Evolutionary conservation across 2,329 filamentous ascomycete genomes (phyloP).

Genomic region (Colletotrichum lini): DNA sequence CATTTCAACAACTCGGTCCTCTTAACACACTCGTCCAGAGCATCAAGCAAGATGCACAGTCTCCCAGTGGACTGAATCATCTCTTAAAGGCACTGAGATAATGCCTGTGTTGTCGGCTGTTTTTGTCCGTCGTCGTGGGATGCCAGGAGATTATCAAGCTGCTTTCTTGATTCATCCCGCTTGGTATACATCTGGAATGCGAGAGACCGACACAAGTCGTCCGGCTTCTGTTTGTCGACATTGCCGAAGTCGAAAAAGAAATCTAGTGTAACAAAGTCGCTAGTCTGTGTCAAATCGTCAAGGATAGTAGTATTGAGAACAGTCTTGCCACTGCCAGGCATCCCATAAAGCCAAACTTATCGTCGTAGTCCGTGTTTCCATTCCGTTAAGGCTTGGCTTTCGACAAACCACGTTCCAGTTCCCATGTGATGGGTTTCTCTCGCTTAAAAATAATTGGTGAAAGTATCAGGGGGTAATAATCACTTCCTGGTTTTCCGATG

Average conservation of each 20-base stretch:
- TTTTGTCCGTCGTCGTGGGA: conserved; percentile 41
- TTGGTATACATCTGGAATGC: conserved; percentile 45
- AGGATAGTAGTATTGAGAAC: conserved; percentile 42
- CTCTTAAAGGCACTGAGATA: conserved; percentile 44
- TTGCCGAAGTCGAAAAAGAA: conserved; percentile 48
- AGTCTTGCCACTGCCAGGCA: conserved; percentile 44
- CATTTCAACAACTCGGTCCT: conserved; percentile 43
- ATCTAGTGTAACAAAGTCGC: neutral
- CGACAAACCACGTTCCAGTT: conserved; percentile 41
- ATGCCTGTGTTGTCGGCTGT: conserved; percentile 45
- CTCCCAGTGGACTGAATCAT: conserved; percentile 44
- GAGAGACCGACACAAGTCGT: conserved; percentile 41
- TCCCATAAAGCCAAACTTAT: conserved; percentile 44
- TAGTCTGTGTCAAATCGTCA: conserved; percentile 25
- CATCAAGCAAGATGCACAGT: conserved; percentile 44
- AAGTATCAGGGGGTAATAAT: conserved; percentile 36
- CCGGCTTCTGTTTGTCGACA: conserved; percentile 39
- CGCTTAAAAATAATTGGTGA: conserved; percentile 35
- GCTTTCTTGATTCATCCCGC: neutral
- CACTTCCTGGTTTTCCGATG: conserved; percentile 17
- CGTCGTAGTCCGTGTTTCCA: conserved; percentile 40
- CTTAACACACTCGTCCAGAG: conserved; percentile 45
- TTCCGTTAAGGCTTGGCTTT: conserved; percentile 26
- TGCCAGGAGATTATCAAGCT: conserved; percentile 2
- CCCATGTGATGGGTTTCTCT: conserved; percentile 33